Evolutionary conservation across 768 basidiomycete species (phyloP).

Genomic region (Tulasnella sp.): DNA sequence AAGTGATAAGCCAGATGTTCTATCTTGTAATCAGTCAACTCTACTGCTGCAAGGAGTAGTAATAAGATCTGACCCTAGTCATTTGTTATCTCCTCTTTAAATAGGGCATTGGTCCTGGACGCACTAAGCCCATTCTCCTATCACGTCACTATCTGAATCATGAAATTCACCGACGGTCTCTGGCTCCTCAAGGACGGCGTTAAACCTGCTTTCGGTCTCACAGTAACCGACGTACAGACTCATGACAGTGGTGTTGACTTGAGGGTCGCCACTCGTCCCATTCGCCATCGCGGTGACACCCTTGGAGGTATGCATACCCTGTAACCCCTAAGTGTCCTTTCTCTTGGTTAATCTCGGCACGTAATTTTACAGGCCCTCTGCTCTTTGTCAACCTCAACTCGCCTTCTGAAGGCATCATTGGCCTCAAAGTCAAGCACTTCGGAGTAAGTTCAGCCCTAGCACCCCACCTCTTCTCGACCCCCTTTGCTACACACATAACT

Average conservation of each 20-base stretch:
- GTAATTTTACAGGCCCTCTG: not conserved
- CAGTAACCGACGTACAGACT: slow-evolving; percentile 42
- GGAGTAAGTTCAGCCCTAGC: slow-evolving; percentile 26
- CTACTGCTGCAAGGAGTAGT: not conserved
- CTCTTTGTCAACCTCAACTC: not conserved
- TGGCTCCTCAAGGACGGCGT: slow-evolving; percentile 59
- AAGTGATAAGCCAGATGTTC: not conserved
- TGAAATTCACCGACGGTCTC: slow-evolving; percentile 71
- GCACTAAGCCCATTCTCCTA: not conserved
- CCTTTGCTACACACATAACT: not conserved
- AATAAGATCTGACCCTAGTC: not conserved
- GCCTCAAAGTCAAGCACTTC: slow-evolving; percentile 9
- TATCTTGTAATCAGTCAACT: not conserved
- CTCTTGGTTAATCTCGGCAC: slow-evolving; percentile 16
- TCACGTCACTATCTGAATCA: slow-evolving; percentile 26
- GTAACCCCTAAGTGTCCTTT: slow-evolving; percentile 37
- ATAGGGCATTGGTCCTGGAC: not conserved
- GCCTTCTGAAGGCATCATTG: not conserved
- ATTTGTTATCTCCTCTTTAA: not conserved
- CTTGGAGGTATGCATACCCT: slow-evolving; percentile 48
- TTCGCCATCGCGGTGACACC: slow-evolving; percentile 29
- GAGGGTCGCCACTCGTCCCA: slow-evolving; percentile 40
- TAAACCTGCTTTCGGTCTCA: slow-evolving; percentile 52
- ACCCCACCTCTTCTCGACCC: slow-evolving; percentile 42
- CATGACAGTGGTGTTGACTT: slow-evolving; percentile 45